Base-by-base conservation (phyloP, 1,139 yeast genomes). In the Pichia sp. region DNA sequence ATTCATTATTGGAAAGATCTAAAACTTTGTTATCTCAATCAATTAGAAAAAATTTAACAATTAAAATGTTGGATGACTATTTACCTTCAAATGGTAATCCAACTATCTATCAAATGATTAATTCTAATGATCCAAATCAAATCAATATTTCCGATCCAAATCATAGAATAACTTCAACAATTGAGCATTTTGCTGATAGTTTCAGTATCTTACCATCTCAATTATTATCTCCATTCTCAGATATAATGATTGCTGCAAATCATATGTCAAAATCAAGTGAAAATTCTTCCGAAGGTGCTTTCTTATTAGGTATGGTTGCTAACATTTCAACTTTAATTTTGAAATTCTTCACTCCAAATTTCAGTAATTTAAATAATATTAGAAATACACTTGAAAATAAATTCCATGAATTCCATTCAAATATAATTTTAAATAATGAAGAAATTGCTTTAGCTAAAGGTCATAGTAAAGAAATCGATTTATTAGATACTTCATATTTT, bases 361-460 rank as follows among this genome's bases (percentile, higher is more conserved):
- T 91, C 65, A 95, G 96, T 30, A 85, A 79, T 64, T 74, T 88
- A 52, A 89, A 95, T 1, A 77, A 89, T 50, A 83, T 83, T 57
- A 83, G 84, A 64, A 93, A 96, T 16, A 79, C 82, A 49, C 73
- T 89, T 50, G 97, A 91, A 68, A 96, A 96, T 55, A 85, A 87
- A 63, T 84, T 89, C 60, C 81, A 96, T 60, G 79, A 86, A 28
- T 78, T 87, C 36, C 97, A 91, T 67, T 81, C 96, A 2, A 84
- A 89, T 63, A 74, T 91, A 38, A 90, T 88, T 42, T 74, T 82
- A 47, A 86, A 84, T 64, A 81, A 79, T 60, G 98, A 91, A 70
- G 96, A 91, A 66, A 83, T 91, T 61, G 97, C 96, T 0, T 73
- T 91, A 50, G 78, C 89, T 55, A 78, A 85, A 54, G 97, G 97